Evolutionary conservation across 768 basidiomycete species (phyloP).

Genomic region (Fomitopsis pulvina): DNA sequence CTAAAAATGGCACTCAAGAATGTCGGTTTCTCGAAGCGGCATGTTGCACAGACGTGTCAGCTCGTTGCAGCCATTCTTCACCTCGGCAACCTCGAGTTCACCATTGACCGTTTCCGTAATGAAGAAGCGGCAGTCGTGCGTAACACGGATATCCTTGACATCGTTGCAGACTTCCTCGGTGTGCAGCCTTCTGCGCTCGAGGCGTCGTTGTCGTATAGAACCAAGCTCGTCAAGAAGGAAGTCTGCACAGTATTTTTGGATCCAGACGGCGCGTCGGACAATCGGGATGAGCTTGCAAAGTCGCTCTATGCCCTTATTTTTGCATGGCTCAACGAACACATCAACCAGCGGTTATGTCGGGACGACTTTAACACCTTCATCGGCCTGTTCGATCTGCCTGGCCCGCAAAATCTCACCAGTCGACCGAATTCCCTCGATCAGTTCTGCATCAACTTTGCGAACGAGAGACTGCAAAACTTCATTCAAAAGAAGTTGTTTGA

Average conservation of each 20-base stretch:
- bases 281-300: slow-evolving; percentile 91
- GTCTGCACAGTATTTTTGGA: slow-evolving; percentile 97
- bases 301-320: slow-evolving; percentile 92
- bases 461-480: slow-evolving; percentile 85
- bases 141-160: slow-evolving; percentile 73
- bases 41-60: slow-evolving; percentile 94
- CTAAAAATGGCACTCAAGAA: slow-evolving; percentile 92
- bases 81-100: slow-evolving; percentile 93
- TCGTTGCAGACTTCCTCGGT: slow-evolving; percentile 90
- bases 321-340: slow-evolving; percentile 92
- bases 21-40: slow-evolving; percentile 88
- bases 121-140: slow-evolving; percentile 91
- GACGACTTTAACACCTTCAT: slow-evolving; percentile 93
- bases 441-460: slow-evolving; percentile 94
- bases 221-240: slow-evolving; percentile 90
- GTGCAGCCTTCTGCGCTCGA: slow-evolving; percentile 70
- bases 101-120: slow-evolving; percentile 72
- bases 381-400: slow-evolving; percentile 90
- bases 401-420: slow-evolving; percentile 83
- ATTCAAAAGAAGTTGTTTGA: slow-evolving; percentile 78
- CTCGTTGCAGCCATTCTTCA: slow-evolving; percentile 94
- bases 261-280: slow-evolving; percentile 86
- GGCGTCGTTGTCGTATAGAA: slow-evolving; percentile 81
- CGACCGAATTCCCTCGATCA: slow-evolving; percentile 92
- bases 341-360: slow-evolving; percentile 91